Base-by-base conservation (phyloP, 2,329 filamentous ascomycete genomes). In the Paracoccidioides lutzii region DNA sequence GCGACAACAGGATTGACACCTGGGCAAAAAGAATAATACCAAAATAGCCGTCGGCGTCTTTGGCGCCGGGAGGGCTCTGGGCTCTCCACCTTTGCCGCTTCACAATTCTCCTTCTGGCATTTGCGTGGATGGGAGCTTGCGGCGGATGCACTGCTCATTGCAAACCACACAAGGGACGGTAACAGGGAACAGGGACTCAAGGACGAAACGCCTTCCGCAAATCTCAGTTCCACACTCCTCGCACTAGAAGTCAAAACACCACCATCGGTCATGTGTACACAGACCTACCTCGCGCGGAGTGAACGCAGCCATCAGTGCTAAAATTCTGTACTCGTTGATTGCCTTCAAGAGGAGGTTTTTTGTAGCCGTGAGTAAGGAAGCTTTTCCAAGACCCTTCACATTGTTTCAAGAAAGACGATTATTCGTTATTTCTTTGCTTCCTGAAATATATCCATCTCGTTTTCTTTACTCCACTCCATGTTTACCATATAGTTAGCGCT, bases 201-300 rank as follows among this genome's bases (percentile, higher is more conserved):
- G 46, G 44, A 45, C 50, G 37, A 49, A 43, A 37, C 52, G 41
- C 33, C 42, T 40, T 32, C 49, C 44, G 52, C 52, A n/a, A 30
- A 52, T 42, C 49, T 38, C 28, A 15, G 49, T 32, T 41, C 22
- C 49, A 30, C 28, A 52, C 38, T 51, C 22, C 38, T 52, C 49
- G 22, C 49, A 33, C 49, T 32, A 41, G 49, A 22, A 37, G 49
- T 37, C 51, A 42, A 59, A 61, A 57, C 46, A 38, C 10, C 33
- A 38, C 56, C 58, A 62, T 61, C 59, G 64, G 64, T 67, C 65
- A 68, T 68, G 66, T 62, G 66, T 65, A 59, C 63, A 60, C 63
- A 61, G 63, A 62, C 61, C 63, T 66, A 62, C 54, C 42, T 52
- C 53, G 35, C 30, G 41, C 43, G 35, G 53, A 53, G 41, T 53